Percentiles rank a stretch among this genome's conserved stretches.
Evolutionary conservation across 2,329 filamentous ascomycete genomes (phyloP).

Genomic region (Camillea tinctor): DNA sequence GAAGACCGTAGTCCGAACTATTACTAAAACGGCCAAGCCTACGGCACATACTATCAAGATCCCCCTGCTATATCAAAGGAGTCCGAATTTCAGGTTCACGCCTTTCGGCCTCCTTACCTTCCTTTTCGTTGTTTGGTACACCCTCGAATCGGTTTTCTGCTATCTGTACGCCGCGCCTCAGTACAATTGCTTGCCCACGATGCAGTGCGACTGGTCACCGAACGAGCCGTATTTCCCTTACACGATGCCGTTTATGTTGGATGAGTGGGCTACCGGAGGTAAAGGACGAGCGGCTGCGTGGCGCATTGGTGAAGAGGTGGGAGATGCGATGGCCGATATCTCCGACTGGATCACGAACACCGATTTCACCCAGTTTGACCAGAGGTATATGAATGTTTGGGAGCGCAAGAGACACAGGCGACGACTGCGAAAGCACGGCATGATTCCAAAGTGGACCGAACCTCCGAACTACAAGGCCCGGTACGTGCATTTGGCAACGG

Average conservation of each 20-base stretch:
- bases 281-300: slow-evolving; percentile 41
- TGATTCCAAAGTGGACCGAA: slow-evolving; percentile 37
- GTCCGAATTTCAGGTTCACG: slow-evolving; percentile 47
- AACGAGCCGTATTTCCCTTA: slow-evolving; percentile 61
- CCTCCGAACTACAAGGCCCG: slow-evolving; percentile 42
- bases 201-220: slow-evolving; percentile 54
- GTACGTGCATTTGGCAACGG: slow-evolving; percentile 41
- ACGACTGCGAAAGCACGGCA: slow-evolving; percentile 48
- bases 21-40: slow-evolving; percentile 5
- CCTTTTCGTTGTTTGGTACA: slow-evolving; percentile 50
- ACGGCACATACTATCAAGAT: slow-evolving; percentile 43
- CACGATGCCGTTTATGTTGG: slow-evolving; percentile 60
- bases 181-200: slow-evolving; percentile 42
- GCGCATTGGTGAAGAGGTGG: slow-evolving; percentile 41
- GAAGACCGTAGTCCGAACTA: slow-evolving; percentile 2
- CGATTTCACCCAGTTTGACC: slow-evolving; percentile 44
- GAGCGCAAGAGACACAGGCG: slow-evolving; percentile 49
- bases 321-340: slow-evolving; percentile 48
- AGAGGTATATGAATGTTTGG: slow-evolving; percentile 44
- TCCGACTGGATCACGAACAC: slow-evolving; percentile 45
- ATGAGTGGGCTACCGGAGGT: slow-evolving; percentile 59
- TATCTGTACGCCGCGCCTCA: slow-evolving; percentile 52
- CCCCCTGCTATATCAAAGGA: slow-evolving; percentile 46
- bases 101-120: slow-evolving; percentile 46
- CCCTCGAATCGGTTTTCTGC: slow-evolving; percentile 54